Evolutionary conservation across 2,329 filamentous ascomycete genomes (phyloP), one percentile per base, ranked within the genome.

Genomic region (Incumbomyces lentus): DNA sequence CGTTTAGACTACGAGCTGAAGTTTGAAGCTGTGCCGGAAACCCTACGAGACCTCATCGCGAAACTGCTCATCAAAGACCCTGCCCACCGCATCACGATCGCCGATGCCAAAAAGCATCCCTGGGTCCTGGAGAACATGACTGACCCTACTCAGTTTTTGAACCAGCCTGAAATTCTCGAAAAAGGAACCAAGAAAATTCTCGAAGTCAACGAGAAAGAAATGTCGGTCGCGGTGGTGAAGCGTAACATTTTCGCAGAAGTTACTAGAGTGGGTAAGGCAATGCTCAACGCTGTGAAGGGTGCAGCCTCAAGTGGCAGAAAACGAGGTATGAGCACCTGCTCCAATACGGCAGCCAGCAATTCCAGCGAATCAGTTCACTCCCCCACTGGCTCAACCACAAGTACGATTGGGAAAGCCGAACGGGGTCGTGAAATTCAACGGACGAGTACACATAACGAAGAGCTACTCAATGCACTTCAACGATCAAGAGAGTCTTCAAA

Each of bases 41-140:
- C 84, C 10, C 69, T 98, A 7, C 75, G 81, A 44, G 86, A 98
- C 61, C 72, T 98, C 11, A 67, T 98, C 22, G 73, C 71, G 40
- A 79, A 81, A 54, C 81, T 98, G 68, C 74, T 98, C 48, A 82
- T 77, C 55, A 98, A 96, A 67, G 87, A 96, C 59, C 89, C 90
- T 1, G 75, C 84, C 26, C 82, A 89, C 65, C 81, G 92, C 33
- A 95, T 98, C 58, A 84, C 86, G 6, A 71, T 98, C 43, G 81
- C 82, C 50, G 90, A 95, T 57, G 90, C 96, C 58, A 96, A 96
- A 64, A 82, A 85, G 50, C 92, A 98, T 61, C 82, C 83, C 4
- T 98, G 92, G 92, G 83, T 96, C 13, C 73, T 90, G 1, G 73
- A 82, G 48, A 88, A 84, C 52, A 77, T 96, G 38, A 69, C 8